Evolutionary conservation across 495 filamentous ascomycete genomes (phyloP).

Genomic region (Aspergillus homomorphus): DNA sequence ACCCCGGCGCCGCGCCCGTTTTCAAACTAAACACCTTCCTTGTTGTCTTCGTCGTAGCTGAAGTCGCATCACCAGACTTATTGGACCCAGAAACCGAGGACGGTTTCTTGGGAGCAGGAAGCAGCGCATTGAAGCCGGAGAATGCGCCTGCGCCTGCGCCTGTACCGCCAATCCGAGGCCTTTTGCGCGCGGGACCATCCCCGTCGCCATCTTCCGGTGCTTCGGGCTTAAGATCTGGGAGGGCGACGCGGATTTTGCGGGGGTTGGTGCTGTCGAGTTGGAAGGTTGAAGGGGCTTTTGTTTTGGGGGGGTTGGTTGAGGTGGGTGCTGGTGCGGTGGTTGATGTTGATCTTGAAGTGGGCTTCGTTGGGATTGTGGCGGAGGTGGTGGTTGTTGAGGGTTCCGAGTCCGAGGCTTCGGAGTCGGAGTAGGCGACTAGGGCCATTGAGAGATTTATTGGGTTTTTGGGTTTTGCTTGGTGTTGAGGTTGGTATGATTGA

Average conservation of each 20-base stretch:
- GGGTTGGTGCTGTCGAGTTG: constrained; percentile 76
- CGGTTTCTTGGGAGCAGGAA: constrained; percentile 74
- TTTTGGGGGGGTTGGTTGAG: constrained; percentile 41
- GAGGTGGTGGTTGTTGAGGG: constrained; percentile 28
- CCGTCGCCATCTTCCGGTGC: constrained; percentile 34
- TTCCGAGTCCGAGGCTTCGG: constrained; percentile 70
- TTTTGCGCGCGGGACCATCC: constrained; percentile 70
- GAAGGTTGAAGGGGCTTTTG: constrained; percentile 34
- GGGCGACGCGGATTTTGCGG: constrained; percentile 75
- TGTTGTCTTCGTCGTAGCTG: constrained; percentile 7
- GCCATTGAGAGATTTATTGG: constrained; percentile 50
- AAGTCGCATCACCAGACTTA: constrained; percentile 20
- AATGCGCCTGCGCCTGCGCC: constrained; percentile 55
- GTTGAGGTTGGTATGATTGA: background rate
- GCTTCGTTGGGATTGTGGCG: constrained; percentile 22
- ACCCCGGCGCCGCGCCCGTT: constrained; percentile 75
- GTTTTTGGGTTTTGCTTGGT: background rate
- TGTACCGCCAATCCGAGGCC: constrained; percentile 52
- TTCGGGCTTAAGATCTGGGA: constrained; percentile 54
- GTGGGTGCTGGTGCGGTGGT: constrained; percentile 32
- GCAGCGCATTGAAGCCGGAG: constrained; percentile 75
- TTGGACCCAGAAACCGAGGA: constrained; percentile 34
- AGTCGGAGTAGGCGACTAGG: constrained; percentile 82
- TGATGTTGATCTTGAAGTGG: constrained; percentile 50
- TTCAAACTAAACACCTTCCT: constrained; percentile 62